These are phyloP conservation scores for Zoysia pacifica DNA, from an alignment of 176 grass and related monocot species.

Conservation along the genomic window DNA sequence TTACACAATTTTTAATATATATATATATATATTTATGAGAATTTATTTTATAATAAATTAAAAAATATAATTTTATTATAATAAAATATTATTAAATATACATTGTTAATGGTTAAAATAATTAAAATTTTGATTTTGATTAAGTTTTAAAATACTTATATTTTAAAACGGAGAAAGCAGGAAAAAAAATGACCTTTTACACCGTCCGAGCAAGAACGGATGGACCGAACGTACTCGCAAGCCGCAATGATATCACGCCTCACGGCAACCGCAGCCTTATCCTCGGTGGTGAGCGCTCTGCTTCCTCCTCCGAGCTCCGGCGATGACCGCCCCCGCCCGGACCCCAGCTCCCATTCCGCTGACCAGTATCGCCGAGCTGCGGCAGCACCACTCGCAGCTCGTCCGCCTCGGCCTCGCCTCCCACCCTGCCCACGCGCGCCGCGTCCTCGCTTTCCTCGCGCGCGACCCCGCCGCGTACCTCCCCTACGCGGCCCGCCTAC, in stretches of 20 bases:
- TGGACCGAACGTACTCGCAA: not conserved
- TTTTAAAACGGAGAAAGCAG: no score
- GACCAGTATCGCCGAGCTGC: constrained; percentile 58
- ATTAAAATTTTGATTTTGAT: no score
- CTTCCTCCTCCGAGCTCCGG: constrained; percentile 8
- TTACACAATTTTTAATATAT: no score
- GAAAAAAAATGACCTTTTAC: no score
- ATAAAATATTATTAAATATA: no score
- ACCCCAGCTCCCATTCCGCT: constrained; percentile 36
- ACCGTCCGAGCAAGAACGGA: not conserved
- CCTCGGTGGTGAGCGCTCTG: not conserved
- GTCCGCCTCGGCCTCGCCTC: constrained; percentile 61
- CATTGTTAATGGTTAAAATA: no score
- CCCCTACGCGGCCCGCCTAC: constrained; percentile 60
- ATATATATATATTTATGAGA: no score
- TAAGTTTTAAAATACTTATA: no score
- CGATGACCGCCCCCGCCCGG: constrained; percentile 23
- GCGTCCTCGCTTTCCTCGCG: constrained; percentile 65
- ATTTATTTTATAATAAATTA: no score
- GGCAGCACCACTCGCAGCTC: constrained; percentile 64
- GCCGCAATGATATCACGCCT: not conserved
- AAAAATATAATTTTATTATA: no score
- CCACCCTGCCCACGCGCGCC: constrained; percentile 42
- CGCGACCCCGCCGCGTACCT: constrained; percentile 46
- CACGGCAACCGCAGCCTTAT: not conserved